These are phyloP conservation scores for Geum urbanum DNA, from an alignment of 306 rosid genomes.

Conservation along the genomic window DNA sequence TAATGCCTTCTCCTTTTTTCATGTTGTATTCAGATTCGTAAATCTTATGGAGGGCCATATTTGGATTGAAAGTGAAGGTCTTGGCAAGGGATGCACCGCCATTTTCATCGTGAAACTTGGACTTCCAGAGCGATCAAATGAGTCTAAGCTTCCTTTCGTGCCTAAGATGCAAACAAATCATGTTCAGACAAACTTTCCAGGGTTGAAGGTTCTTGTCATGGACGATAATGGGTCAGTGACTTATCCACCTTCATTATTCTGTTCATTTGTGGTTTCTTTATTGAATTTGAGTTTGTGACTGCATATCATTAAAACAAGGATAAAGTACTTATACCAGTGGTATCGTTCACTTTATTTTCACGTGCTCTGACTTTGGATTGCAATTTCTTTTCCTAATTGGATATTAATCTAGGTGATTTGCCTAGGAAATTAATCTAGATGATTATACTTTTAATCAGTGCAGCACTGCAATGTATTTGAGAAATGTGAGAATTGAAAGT, in stretches of 20 bases:
- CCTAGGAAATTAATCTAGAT: no score
- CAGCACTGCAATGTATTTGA: no score
- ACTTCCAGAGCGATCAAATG: conserved; percentile 61
- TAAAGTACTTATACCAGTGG: no score
- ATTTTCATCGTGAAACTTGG: conserved; percentile 82
- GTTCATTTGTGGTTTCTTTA: neutral
- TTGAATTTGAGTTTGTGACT: no score
- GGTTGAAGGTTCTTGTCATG: conserved; percentile 83
- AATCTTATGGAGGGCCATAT: conserved; percentile 95
- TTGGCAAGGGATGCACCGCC: conserved; percentile 81
- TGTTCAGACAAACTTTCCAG: conserved; percentile 53
- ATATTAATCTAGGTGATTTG: neutral
- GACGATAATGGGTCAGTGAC: conserved; percentile 90
- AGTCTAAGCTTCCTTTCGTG: conserved; percentile 44
- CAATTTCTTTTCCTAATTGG: no score
- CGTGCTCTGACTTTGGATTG: neutral
- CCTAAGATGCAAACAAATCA: conserved; percentile 52
- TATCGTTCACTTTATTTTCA: neutral
- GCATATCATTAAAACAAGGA: neutral
- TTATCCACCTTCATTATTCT: conserved; percentile 25
- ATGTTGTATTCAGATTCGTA: conserved; percentile 71
- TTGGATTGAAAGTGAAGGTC: conserved; percentile 95
- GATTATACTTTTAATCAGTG: neutral
- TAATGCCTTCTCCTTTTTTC: conserved; percentile 6
- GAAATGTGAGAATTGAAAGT: no score